Evolutionary conservation across 305 asterid species (phyloP), one percentile per base, ranked within the genome.

Genomic region (Fraxinus greggii): DNA sequence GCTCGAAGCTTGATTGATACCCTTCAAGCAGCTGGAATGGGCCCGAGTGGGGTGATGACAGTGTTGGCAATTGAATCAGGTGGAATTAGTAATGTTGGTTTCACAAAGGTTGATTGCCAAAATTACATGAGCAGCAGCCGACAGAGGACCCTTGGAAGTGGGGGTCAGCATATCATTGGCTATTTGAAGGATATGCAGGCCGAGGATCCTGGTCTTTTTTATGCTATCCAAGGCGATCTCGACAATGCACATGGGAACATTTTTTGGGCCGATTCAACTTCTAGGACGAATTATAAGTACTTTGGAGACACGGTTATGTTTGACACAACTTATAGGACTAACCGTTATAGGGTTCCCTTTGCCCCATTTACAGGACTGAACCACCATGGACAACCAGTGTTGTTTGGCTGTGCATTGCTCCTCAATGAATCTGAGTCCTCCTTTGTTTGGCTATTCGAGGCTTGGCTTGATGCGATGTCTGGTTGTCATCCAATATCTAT

Each of bases 21-120:
- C 26, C 85, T 94, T 80, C 98, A 94, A 91, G 98, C 97, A 77
- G 98, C 98, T 59, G 98, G 98, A 80, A 93, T 94, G 98, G 97
- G 98, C 1, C 97, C 98, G 0, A 91, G 97, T 1, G 88, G 95
- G 89, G 93, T 93, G 56, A 94, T 94, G 98, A 91, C 97, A 17
- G 98, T 94, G 74, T 92, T 95, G 54, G 85, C 93, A 67, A 93
- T 92, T 87, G 98, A 93, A 91, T 93, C 93, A 75, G 98, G 98
- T 84, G 98, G 95, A 21, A 91, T 92, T 88, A 91, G 93, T 87
- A 93, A 92, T 83, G 98, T 93, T 17, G 98, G 98, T 5, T 95
- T 95, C 88, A 95, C 98, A 0, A 98, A 95, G 88, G 98, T 95
- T 81, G 98, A 95, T 82, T 95, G 98, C 82, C 87, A 98, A 73